Evolutionary conservation across 768 basidiomycete species (phyloP).

Genomic region (Boletus tomentosulus): DNA sequence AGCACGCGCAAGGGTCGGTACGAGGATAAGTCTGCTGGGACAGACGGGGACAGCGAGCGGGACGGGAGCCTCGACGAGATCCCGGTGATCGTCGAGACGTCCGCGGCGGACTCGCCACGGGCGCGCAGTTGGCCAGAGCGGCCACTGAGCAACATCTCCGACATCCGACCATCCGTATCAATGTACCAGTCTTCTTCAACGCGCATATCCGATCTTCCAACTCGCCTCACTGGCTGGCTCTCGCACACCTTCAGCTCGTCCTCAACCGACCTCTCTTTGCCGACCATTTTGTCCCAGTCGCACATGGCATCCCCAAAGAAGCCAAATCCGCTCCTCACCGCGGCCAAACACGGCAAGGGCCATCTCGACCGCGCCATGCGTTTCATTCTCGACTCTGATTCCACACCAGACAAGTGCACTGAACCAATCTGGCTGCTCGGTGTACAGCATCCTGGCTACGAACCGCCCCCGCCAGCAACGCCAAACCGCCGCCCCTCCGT

Average conservation of each 20-base stretch:
- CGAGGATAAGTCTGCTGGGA: conserved; percentile 20
- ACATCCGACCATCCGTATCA: conserved; percentile 42
- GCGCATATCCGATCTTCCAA: conserved; percentile 66
- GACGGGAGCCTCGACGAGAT: conserved; percentile 42
- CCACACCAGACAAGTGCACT: conserved; percentile 73
- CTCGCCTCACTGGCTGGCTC: conserved; percentile 77
- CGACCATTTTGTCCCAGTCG: conserved; percentile 51
- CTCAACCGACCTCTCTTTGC: conserved; percentile 67
- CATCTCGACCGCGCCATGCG: conserved; percentile 81
- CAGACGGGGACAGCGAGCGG: conserved; percentile 32
- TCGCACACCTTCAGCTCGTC: conserved; percentile 73
- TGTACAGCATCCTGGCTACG: conserved; percentile 74
- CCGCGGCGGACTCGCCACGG: conserved; percentile 41
- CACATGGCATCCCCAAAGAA: conserved; percentile 43
- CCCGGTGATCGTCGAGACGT: conserved; percentile 60
- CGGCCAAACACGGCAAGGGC: conserved; percentile 70
- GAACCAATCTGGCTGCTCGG: conserved; percentile 92
- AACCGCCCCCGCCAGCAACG: conserved; percentile 33
- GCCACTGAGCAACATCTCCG: conserved; percentile 43
- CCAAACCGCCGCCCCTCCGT: conserved; percentile 37
- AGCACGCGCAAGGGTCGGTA: conserved; percentile 35
- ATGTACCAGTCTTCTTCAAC: conserved; percentile 45
- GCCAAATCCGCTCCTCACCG: conserved; percentile 53
- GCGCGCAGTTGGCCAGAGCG: conserved; percentile 54
- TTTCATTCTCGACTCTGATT: conserved; percentile 88